Evolutionary conservation across 2,329 filamentous ascomycete species (phyloP).

Genomic region (Penicillium rolfsii): DNA sequence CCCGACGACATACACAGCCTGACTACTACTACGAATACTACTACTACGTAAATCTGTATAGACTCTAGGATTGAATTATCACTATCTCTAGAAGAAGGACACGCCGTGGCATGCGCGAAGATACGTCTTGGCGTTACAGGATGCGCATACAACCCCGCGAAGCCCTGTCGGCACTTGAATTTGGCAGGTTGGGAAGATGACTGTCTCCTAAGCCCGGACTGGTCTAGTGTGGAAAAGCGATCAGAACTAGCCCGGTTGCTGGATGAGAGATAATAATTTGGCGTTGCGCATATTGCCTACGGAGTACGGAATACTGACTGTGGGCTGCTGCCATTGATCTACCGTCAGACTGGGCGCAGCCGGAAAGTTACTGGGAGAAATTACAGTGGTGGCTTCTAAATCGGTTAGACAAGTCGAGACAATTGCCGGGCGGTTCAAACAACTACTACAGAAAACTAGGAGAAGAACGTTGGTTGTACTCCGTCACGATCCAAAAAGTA

Average conservation of each 20-base stretch:
- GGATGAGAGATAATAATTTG: not conserved
- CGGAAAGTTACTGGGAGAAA: not conserved
- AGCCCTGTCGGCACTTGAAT: slow-evolving; percentile 28
- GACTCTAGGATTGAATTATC: not conserved
- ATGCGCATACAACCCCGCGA: slow-evolving; percentile 12
- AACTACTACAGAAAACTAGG: not conserved
- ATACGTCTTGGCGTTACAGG: not conserved
- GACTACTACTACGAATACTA: not conserved
- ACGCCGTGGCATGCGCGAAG: not conserved
- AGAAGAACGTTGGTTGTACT: not conserved
- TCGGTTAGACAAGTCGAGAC: not conserved
- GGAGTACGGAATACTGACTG: not conserved
- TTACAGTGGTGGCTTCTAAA: not conserved
- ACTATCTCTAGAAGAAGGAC: not conserved
- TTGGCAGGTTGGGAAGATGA: slow-evolving; percentile 16
- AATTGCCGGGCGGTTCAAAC: no score
- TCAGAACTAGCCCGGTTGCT: not conserved
- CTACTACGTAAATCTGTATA: no score
- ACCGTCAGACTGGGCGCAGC: not conserved
- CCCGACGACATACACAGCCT: not conserved
- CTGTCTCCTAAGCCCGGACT: slow-evolving; percentile 18
- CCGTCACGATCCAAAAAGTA: not conserved
- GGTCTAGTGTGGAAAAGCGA: slow-evolving; percentile 13
- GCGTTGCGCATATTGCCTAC: not conserved
- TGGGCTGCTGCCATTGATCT: not conserved